Conservation (phyloP, 2,329 filamentous ascomycete genomes). For the Hymenoscyphus fructigenus region DNA sequence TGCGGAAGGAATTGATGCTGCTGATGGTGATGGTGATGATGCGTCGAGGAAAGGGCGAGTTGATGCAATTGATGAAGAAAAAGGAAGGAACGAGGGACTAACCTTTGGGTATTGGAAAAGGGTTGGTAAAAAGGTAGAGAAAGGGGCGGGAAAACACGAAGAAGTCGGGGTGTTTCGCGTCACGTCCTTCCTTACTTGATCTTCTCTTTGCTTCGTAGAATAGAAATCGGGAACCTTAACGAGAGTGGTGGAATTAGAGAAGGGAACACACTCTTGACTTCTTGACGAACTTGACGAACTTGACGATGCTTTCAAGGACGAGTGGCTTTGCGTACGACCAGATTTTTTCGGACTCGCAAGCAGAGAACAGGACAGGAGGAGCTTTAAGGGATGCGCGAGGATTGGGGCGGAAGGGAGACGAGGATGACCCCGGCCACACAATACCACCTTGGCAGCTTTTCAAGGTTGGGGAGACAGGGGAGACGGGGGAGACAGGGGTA, state of each 20-base stretch:
- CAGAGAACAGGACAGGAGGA: background rate
- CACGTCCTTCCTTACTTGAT: background rate
- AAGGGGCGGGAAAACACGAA: background rate
- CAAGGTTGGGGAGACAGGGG: background rate
- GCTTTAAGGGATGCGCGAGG: slow-evolving; percentile 17
- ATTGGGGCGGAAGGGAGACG: background rate
- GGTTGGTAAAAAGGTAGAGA: background rate
- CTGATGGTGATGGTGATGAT: slow-evolving; percentile 1
- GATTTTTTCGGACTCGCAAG: background rate
- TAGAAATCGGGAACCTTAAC: slow-evolving; percentile 25
- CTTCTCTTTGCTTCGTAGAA: slow-evolving; percentile 8
- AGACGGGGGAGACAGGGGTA: background rate
- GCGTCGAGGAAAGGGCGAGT: background rate
- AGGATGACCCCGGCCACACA: background rate
- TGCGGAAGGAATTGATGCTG: background rate
- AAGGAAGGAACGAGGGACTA: background rate
- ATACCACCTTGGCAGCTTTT: background rate
- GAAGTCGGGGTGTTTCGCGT: background rate
- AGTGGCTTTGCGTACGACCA: slow-evolving; percentile 24
- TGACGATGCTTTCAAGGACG: slow-evolving; percentile 16
- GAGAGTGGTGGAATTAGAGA: slow-evolving; percentile 29
- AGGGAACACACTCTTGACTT: slow-evolving; percentile 21
- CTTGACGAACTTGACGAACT: slow-evolving; percentile 20
- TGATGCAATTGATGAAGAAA: background rate
- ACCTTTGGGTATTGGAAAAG: background rate